These are phyloP conservation scores for Sarocladium oryzae DNA, from an alignment of 2,329 filamentous ascomycete genomes.

Conservation along the genomic window DNA sequence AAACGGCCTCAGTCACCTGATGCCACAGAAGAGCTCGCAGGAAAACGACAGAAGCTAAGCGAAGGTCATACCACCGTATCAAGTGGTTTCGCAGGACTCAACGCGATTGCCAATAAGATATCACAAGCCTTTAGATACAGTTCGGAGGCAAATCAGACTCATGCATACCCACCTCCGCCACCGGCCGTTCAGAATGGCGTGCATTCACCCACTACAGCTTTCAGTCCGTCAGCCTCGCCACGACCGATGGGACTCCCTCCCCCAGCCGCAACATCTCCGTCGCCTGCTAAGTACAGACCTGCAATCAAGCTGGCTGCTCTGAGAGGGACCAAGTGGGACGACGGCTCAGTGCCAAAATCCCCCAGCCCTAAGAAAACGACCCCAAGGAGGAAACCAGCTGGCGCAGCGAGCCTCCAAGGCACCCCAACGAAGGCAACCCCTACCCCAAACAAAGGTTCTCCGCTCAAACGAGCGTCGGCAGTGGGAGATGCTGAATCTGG, in stretches of 20 bases:
- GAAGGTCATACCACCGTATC: not conserved
- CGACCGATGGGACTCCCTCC: not conserved
- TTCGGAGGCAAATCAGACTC: not conserved
- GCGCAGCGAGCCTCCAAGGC: constrained; percentile 7
- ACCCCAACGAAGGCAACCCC: constrained; percentile 4
- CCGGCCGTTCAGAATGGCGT: not conserved
- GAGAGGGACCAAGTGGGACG: constrained; percentile 32
- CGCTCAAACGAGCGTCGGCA: not conserved
- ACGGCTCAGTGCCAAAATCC: constrained; percentile 13
- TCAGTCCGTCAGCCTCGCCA: not conserved
- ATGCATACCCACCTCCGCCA: not conserved
- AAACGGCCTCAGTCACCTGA: constrained; percentile 4
- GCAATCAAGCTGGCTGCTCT: constrained; percentile 31
- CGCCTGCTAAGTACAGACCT: constrained; percentile 14
- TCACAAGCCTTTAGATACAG: not conserved
- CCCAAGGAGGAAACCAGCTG: constrained; percentile 7
- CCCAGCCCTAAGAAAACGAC: not conserved
- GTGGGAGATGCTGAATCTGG: constrained; percentile 10
- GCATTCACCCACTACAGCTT: not conserved
- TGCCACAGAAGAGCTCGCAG: not conserved
- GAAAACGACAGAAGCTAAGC: not conserved
- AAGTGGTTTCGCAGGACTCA: not conserved
- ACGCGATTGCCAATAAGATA: constrained; percentile 1
- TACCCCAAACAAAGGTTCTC: constrained; percentile 6
- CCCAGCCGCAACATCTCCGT: constrained; percentile 1